Base-by-base conservation (phyloP, 306 rosid genomes). In the Psophocarpus tetragonolobus region DNA sequence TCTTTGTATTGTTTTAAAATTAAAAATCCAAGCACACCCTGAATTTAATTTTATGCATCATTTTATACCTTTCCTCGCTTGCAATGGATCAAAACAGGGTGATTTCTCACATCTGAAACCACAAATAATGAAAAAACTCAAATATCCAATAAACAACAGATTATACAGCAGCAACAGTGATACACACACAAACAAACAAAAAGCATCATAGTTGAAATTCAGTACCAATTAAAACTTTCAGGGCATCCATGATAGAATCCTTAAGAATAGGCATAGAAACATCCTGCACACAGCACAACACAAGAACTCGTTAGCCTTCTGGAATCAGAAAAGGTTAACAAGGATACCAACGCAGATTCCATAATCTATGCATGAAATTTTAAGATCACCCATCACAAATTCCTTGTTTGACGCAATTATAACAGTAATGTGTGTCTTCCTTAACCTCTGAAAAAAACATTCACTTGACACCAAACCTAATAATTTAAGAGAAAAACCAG, bases 171-270 rank as follows among this genome's bases (percentile, higher is more conserved):
- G 15, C 17, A 57, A 35, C 35, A 26, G 12, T 35, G 3, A 30
- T 7, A 60, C 41, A 60, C 10, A 7, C 17, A 29, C 36, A 26
- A 1, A 13, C 8, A 56, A 14, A 13, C 29, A 18, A 80, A 71
- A 53, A 18, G 32, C 0, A 32, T 32, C 8, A 74, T 27, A 8
- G 32, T 17, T 14, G 27, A 1, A 30, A 62, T 10, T 53, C 47
- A 33, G 47, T 90, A 91, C 98, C 98, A 47, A 89, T 81, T 58
- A 93, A 84, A 72, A 93, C 78, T 84, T 84, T 86, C 84, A 93
- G 84, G 24, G 98, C 97, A 56, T 87, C 91, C 85, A 88, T 87
- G 74, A 93, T 88, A 12, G 92, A 83, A 73, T 84, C 91, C 72
- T 48, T 84, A 15, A 83, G 88, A 76, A 81, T 76, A 35, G 92